phyloP scores from a whole-genome alignment of 768 basidiomycete genomes.

The Leccinum rimulosum region DNA sequence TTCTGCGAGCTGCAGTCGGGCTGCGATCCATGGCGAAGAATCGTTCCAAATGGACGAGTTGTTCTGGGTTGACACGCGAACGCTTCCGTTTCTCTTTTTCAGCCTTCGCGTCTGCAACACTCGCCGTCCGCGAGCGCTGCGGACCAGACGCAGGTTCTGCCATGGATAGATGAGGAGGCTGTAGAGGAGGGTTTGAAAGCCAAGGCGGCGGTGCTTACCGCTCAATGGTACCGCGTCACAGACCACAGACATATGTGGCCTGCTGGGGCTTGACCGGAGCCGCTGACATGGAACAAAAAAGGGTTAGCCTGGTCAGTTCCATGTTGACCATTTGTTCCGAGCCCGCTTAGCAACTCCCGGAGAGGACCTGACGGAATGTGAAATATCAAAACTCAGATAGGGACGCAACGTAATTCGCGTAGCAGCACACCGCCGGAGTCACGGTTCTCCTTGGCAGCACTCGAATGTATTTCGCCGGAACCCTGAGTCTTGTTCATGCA shows the following conservation, averaged over 20 bases:
- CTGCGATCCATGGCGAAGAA: slow-evolving; percentile 68
- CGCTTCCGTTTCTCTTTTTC: slow-evolving; percentile 67
- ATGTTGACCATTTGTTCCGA: slow-evolving; percentile 26
- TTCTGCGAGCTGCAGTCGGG: slow-evolving; percentile 67
- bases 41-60: slow-evolving; percentile 71
- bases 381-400: slow-evolving; percentile 10
- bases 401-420: slow-evolving; percentile 7
- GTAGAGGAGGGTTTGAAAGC: slow-evolving; percentile 24
- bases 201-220: slow-evolving; percentile 27
- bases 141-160: slow-evolving; percentile 36
- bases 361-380: slow-evolving; percentile 18
- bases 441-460: too few relatives aligned
- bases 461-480: too few relatives aligned
- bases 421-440: not conserved
- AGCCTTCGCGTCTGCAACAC: slow-evolving; percentile 25
- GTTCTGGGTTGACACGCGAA: slow-evolving; percentile 75
- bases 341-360: slow-evolving; percentile 33
- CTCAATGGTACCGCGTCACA: slow-evolving; percentile 18
- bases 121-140: slow-evolving; percentile 34
- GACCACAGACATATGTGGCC: slow-evolving; percentile 28
- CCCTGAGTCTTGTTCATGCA: not conserved
- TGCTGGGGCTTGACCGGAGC: slow-evolving; percentile 21
- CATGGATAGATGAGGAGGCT: slow-evolving; percentile 16
- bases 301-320: slow-evolving; percentile 18
- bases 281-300: slow-evolving; percentile 33